Conservation (phyloP, 352 stramenopile genomes). For the Hyaloperonospora brassicae region DNA sequence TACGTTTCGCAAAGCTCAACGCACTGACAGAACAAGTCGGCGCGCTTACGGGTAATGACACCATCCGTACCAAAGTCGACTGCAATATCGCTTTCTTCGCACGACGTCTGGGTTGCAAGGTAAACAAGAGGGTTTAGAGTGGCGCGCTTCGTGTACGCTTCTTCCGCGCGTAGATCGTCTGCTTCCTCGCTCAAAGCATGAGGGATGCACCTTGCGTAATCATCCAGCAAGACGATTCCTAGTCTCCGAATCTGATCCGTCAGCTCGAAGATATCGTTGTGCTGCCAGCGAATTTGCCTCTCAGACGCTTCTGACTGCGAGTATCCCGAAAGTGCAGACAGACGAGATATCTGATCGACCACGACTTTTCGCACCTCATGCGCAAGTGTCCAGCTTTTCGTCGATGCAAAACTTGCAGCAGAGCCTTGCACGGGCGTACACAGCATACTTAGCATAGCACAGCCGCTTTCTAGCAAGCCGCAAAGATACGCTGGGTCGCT, state of each 20-base stretch:
- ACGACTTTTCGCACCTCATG: slow-evolving; percentile 51
- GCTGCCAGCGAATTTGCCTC: slow-evolving; percentile 37
- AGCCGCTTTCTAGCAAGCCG: slow-evolving; percentile 52
- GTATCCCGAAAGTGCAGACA: slow-evolving; percentile 50
- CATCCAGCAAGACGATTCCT: slow-evolving; percentile 42
- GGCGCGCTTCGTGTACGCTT: slow-evolving; percentile 46
- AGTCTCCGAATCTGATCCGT: slow-evolving; percentile 53
- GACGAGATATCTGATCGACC: slow-evolving; percentile 48
- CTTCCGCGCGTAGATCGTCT: slow-evolving; percentile 56
- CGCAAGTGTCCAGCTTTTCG: slow-evolving; percentile 56
- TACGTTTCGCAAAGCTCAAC: slow-evolving; percentile 62
- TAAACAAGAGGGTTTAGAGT: slow-evolving; percentile 68
- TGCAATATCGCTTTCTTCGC: slow-evolving; percentile 15
- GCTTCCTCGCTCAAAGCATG: slow-evolving; percentile 30
- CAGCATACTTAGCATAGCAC: slow-evolving; percentile 64
- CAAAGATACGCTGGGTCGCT: slow-evolving; percentile 54
- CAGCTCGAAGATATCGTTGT: slow-evolving; percentile 59
- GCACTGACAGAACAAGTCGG: slow-evolving; percentile 45
- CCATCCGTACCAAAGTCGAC: slow-evolving; percentile 30
- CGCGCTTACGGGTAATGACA: slow-evolving; percentile 32
- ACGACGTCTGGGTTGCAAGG: slow-evolving; percentile 39
- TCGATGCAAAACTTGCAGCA: slow-evolving; percentile 27
- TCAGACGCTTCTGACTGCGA: slow-evolving; percentile 16
- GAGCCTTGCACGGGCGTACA: slow-evolving; percentile 31
- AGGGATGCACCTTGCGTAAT: slow-evolving; percentile 46